These are phyloP conservation scores for Boletus sp. DNA, from an alignment of 768 basidiomycete species.

Conservation along the genomic window DNA sequence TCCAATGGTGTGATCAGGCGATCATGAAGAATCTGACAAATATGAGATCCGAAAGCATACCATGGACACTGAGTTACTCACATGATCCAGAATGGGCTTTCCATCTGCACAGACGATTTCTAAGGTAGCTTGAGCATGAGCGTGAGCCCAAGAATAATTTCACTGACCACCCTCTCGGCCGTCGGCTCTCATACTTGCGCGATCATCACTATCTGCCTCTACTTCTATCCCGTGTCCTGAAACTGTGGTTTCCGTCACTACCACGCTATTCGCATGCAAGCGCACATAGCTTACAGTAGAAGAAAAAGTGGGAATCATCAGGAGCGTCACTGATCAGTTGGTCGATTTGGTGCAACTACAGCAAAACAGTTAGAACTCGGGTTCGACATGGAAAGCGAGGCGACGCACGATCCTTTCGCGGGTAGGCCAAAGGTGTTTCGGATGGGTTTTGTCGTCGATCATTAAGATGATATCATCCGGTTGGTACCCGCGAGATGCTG, in stretches of 20 bases:
- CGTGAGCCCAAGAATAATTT: neutral
- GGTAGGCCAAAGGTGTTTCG: conserved; percentile 39
- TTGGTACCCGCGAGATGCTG: conserved; percentile 39
- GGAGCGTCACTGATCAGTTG: conserved; percentile 40
- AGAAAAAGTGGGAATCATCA: conserved; percentile 47
- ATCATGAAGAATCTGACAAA: conserved; percentile 18
- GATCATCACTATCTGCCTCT: conserved; percentile 20
- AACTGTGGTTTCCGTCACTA: conserved; percentile 1
- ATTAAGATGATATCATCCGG: conserved; percentile 41
- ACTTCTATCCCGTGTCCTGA: conserved; percentile 24
- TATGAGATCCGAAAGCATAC: neutral
- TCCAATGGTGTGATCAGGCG: conserved; percentile 18
- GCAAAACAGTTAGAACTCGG: neutral
- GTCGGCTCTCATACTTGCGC: conserved; percentile 40
- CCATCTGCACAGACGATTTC: conserved; percentile 22
- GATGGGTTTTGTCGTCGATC: conserved; percentile 34
- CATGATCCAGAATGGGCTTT: conserved; percentile 22
- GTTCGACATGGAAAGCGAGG: neutral
- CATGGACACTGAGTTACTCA: neutral
- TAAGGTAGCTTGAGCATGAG: neutral
- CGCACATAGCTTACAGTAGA: conserved; percentile 44
- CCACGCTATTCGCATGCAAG: neutral
- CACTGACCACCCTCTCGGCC: conserved; percentile 45
- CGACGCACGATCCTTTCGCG: conserved; percentile 41
- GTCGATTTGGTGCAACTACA: conserved; percentile 39